phyloP scores from a whole-genome alignment of 129 eudicot genomes.

The Heracleum sosnowskyi region DNA sequence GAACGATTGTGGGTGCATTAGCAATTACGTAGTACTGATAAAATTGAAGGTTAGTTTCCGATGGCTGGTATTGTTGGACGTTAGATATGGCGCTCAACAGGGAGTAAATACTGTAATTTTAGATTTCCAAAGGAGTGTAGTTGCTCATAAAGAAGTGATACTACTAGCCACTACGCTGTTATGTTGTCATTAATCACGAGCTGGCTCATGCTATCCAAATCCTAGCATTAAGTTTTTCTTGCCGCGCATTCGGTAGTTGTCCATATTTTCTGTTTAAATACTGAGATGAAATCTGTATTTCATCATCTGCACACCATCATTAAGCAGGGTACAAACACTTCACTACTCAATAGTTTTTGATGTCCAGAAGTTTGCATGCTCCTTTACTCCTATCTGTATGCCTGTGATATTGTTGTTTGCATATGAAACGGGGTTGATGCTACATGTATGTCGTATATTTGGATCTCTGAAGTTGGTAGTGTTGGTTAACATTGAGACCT shows the following conservation, averaged over 20 bases:
- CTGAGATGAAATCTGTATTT: background rate
- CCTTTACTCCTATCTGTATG: too few relatives aligned
- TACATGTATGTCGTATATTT: too few relatives aligned
- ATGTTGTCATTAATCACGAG: background rate
- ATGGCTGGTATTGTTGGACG: background rate
- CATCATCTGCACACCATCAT: background rate
- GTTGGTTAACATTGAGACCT: too few relatives aligned
- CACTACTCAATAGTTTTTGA: background rate
- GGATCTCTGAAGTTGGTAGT: too few relatives aligned
- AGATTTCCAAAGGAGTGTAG: background rate
- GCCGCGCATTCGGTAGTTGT: background rate
- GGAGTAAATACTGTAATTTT: background rate
- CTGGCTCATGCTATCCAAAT: background rate
- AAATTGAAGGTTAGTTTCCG: too few relatives aligned
- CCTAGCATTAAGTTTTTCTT: background rate
- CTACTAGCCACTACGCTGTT: background rate
- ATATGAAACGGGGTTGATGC: too few relatives aligned
- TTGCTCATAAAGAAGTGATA: background rate
- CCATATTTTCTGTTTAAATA: background rate
- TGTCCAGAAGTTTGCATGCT: background rate
- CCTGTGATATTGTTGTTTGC: too few relatives aligned
- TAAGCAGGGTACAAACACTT: background rate
- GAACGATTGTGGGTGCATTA: background rate
- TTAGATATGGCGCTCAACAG: background rate
- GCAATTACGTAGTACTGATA: background rate